Conservation (phyloP, 352 stramenopile genomes). For the Lagenidium sp. region DNA sequence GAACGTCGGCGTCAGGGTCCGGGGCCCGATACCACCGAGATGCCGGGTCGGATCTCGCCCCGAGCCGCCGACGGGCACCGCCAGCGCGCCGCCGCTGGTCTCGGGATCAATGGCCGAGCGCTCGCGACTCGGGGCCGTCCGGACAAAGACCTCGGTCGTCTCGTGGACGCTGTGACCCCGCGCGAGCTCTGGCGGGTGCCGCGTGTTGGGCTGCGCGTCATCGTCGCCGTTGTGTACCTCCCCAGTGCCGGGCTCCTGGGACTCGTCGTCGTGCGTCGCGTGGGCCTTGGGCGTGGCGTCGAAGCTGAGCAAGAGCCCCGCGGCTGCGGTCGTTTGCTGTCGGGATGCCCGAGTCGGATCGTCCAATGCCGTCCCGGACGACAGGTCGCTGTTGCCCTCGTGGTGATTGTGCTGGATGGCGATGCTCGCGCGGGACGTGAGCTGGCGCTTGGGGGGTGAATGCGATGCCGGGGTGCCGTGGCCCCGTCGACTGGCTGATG, state of each 20-base stretch:
- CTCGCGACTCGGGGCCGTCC: constrained; percentile 10
- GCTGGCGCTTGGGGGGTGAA: neutral
- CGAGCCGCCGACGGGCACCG: too few relatives aligned
- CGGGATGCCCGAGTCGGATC: too few relatives aligned
- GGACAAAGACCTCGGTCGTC: constrained; percentile 44
- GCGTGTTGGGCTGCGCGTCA: neutral
- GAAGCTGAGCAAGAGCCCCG: neutral
- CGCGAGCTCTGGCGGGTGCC: constrained; percentile 6
- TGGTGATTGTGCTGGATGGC: neutral
- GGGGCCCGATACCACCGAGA: too few relatives aligned
- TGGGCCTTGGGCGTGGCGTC: neutral
- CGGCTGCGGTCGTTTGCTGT: too few relatives aligned
- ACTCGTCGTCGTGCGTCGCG: neutral
- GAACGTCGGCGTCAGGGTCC: too few relatives aligned
- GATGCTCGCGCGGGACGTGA: neutral
- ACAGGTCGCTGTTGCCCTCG: neutral
- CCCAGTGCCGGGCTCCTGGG: neutral
- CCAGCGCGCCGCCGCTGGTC: too few relatives aligned
- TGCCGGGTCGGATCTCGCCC: too few relatives aligned
- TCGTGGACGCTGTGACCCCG: constrained; percentile 39
- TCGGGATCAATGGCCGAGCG: too few relatives aligned
- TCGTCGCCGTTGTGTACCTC: neutral
- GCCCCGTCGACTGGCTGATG: too few relatives aligned
- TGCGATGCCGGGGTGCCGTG: neutral
- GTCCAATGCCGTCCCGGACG: too few relatives aligned